Conservation (phyloP, 148 eudicot species). For the Persicaria maculosa region DNA sequence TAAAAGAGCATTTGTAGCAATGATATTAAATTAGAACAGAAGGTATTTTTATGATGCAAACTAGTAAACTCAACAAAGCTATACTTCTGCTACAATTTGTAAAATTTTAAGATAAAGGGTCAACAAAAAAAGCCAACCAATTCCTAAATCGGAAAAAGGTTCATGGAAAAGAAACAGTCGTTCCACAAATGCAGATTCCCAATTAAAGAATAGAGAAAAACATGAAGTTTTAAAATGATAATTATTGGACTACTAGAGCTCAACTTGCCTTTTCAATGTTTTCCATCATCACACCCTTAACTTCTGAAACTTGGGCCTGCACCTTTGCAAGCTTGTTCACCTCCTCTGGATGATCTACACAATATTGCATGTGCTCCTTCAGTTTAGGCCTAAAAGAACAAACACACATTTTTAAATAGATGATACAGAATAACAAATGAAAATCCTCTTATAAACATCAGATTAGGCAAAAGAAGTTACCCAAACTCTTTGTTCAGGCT, state of each 20-base stretch:
- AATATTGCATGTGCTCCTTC: slow-evolving; percentile 50
- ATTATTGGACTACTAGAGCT: not conserved
- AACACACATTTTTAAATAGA: not conserved
- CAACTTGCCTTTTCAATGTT: slow-evolving; percentile 39
- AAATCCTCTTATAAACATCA: not conserved
- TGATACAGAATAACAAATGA: not conserved
- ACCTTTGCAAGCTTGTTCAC: slow-evolving; percentile 49
- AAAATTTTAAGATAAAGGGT: not conserved
- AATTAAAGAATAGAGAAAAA: not conserved
- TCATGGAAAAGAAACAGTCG: not conserved
- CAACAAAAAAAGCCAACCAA: not conserved
- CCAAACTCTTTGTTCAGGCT: slow-evolving; percentile 49
- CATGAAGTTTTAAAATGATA: not conserved
- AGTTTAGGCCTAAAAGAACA: slow-evolving; percentile 31
- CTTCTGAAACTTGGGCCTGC: slow-evolving; percentile 47
- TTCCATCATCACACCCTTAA: slow-evolving; percentile 54
- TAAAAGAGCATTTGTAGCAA: not conserved
- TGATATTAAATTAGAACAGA: not conserved
- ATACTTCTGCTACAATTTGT: not conserved
- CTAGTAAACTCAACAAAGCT: not conserved
- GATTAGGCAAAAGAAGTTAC: slow-evolving; percentile 16
- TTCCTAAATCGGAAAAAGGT: not conserved
- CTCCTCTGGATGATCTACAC: slow-evolving; percentile 52
- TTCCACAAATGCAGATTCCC: not conserved
- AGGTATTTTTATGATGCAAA: not conserved